Conservation (phyloP, 257 asterid genomes). For the Solanum sejunctum region DNA sequence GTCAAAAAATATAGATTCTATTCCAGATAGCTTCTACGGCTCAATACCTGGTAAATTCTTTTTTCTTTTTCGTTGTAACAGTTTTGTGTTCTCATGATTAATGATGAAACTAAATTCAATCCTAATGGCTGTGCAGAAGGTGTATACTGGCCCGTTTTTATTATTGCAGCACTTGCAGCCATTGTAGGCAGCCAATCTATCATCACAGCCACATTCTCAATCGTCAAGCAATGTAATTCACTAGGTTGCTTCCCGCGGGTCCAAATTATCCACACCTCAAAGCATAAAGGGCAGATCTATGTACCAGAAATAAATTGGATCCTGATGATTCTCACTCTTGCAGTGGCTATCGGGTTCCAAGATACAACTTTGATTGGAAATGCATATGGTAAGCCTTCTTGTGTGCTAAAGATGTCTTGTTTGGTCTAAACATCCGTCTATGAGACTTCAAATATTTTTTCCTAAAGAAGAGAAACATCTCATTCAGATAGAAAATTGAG, state of each 20-base stretch:
- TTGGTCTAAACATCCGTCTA: background rate
- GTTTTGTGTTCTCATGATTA: background rate
- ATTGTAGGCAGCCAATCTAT: constrained; percentile 53
- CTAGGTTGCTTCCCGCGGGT: constrained; percentile 61
- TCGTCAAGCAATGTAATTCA: constrained; percentile 49
- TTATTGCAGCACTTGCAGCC: constrained; percentile 51
- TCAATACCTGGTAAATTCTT: constrained; percentile 70
- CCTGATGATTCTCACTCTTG: constrained; percentile 47
- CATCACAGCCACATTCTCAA: constrained; percentile 59
- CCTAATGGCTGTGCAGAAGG: constrained; percentile 18
- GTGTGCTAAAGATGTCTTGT: background rate
- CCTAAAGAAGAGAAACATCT: background rate
- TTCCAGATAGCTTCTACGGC: constrained; percentile 56
- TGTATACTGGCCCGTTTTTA: constrained; percentile 47
- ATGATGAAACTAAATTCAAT: background rate
- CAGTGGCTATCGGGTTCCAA: constrained; percentile 41
- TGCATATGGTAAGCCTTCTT: constrained; percentile 37
- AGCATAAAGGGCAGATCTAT: constrained; percentile 52
- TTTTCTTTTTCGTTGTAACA: background rate
- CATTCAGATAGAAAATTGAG: background rate
- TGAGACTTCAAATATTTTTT: background rate
- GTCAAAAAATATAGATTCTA: constrained; percentile 44
- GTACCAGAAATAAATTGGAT: constrained; percentile 67
- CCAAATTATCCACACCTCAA: constrained; percentile 52
- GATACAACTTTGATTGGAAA: constrained; percentile 48